phyloP scores from a whole-genome alignment of 129 eudicot genomes.

The Glebionis coronaria region DNA sequence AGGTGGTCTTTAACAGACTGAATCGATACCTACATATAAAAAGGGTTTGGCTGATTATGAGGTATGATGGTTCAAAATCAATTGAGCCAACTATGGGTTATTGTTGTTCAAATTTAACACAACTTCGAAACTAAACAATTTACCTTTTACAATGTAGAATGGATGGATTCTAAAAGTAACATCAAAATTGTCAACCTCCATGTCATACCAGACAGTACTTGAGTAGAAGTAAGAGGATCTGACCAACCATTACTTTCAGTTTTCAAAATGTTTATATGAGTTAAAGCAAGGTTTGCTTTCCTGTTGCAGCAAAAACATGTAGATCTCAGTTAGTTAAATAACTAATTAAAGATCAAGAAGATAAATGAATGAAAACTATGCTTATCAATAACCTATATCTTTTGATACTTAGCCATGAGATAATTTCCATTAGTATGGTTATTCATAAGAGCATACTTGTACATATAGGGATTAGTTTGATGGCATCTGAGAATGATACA shows the following conservation, averaged over 20 bases:
- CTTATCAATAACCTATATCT: too few relatives aligned
- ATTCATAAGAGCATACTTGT: too few relatives aligned
- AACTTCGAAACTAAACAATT: slow-evolving; percentile 1
- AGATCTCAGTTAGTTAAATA: background rate
- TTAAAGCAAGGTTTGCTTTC: slow-evolving; percentile 32
- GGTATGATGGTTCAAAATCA: too few relatives aligned
- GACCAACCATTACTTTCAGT: slow-evolving; percentile 60
- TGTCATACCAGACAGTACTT: slow-evolving; percentile 28
- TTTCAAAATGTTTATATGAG: slow-evolving; percentile 27
- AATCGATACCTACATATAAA: slow-evolving; percentile 61
- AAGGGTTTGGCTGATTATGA: too few relatives aligned
- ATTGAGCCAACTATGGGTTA: too few relatives aligned
- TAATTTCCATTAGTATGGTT: too few relatives aligned
- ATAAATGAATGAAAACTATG: too few relatives aligned
- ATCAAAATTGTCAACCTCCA: slow-evolving; percentile 38
- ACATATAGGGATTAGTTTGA: too few relatives aligned
- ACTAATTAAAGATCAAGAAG: background rate
- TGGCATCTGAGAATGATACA: too few relatives aligned
- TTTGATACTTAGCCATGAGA: too few relatives aligned
- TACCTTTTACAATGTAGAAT: slow-evolving; percentile 87
- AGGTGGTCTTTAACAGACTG: slow-evolving; percentile 81
- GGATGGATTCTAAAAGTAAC: slow-evolving; percentile 72
- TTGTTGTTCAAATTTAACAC: too few relatives aligned
- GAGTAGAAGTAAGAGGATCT: slow-evolving; percentile 33
- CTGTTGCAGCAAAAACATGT: slow-evolving; percentile 33